A percentile compares a stretch with the other conserved stretches of the same genome.
Evolutionary conservation across 352 stramenopile species (phyloP).

Genomic region (Pythium dissimile): DNA sequence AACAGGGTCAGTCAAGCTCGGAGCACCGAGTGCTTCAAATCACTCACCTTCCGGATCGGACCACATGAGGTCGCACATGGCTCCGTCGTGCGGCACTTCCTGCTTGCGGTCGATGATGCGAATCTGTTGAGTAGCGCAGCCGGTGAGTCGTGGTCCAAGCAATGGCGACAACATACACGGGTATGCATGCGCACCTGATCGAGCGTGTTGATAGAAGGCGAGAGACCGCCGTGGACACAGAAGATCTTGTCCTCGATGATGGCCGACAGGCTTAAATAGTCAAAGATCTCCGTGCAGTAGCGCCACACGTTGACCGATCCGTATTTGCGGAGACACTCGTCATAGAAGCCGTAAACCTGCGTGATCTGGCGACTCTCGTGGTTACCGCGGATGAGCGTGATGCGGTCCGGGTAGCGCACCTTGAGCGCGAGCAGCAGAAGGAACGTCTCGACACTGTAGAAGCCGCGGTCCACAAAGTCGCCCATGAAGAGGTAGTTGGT

Average conservation of each 20-base stretch:
- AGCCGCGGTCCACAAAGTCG: constrained; percentile 99
- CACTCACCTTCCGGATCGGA: constrained; percentile 84
- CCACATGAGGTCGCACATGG: constrained; percentile 98
- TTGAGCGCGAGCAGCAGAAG: constrained; percentile 97
- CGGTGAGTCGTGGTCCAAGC: no score
- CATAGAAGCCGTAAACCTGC: constrained; percentile 99
- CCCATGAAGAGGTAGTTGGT: constrained; percentile 99
- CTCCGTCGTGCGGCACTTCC: constrained; percentile 98
- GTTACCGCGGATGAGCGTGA: constrained; percentile 99
- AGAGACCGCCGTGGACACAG: constrained; percentile 98
- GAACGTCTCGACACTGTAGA: constrained; percentile 99
- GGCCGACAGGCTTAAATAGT: constrained; percentile 97
- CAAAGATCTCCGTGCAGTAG: constrained; percentile 99
- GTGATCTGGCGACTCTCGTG: constrained; percentile 99
- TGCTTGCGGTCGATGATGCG: constrained; percentile 96
- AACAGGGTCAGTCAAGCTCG: not conserved
- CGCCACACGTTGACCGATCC: constrained; percentile 98
- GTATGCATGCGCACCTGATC: constrained; percentile 71
- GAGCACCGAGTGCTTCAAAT: not conserved
- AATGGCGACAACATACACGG: no score
- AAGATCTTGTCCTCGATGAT: constrained; percentile 99
- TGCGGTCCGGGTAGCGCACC: constrained; percentile 97
- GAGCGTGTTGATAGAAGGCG: constrained; percentile 87
- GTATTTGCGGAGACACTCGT: constrained; percentile 98
- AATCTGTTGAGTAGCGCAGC: no score